Conservation (phyloP, 2,329 filamentous ascomycete genomes). For the Colletotrichum sp. region DNA sequence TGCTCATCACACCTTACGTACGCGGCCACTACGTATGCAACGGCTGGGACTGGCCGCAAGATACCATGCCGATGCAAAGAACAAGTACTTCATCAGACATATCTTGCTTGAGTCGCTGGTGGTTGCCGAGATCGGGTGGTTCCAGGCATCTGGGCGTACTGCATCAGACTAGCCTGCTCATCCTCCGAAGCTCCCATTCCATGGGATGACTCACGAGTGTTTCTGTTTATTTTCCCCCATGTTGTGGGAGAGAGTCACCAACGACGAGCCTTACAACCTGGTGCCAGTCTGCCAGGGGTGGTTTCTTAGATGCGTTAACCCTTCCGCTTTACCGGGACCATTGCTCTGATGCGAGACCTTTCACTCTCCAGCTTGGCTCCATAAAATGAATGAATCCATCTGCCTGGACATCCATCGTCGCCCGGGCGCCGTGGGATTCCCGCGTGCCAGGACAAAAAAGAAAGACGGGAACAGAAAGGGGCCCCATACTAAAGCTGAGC, state of each 20-base stretch:
- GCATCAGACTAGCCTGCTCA: neutral
- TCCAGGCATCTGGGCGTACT: neutral
- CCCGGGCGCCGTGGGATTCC: conserved; percentile 7
- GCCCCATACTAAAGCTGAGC: neutral
- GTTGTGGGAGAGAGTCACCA: neutral
- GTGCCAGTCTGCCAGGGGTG: neutral
- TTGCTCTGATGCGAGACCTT: neutral
- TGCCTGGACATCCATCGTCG: conserved; percentile 6
- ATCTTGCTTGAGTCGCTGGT: neutral
- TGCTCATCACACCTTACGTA: neutral
- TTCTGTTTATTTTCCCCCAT: neutral
- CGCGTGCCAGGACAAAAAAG: neutral
- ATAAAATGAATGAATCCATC: neutral
- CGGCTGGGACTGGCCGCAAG: neutral
- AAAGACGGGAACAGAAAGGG: neutral
- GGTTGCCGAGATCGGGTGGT: neutral
- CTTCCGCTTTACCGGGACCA: conserved; percentile 2
- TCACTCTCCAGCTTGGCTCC: neutral
- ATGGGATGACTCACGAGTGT: conserved; percentile 13
- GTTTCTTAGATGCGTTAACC: neutral
- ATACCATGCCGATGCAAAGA: neutral
- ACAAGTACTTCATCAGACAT: neutral
- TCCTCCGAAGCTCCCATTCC: neutral
- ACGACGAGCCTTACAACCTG: neutral
- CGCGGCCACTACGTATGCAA: neutral